phyloP scores from a whole-genome alignment of 148 eudicot species.

The Mesembryanthemum crystallinum region DNA sequence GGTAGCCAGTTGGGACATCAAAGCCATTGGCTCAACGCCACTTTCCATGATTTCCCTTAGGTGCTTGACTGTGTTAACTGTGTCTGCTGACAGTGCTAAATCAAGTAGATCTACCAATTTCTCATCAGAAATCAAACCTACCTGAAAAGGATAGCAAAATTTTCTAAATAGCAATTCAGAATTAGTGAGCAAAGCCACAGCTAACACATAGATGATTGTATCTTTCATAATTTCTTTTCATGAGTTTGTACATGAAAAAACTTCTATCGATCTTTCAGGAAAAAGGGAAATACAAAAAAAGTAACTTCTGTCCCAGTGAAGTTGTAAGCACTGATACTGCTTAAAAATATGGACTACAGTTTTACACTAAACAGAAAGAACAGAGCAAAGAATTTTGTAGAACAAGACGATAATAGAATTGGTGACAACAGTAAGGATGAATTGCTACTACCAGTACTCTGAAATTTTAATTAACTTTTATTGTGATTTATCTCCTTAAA shows the following conservation, averaged over 20 bases:
- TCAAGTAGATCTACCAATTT: conserved; percentile 91
- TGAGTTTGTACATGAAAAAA: neutral
- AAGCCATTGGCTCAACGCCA: conserved; percentile 87
- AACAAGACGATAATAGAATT: too few species aligned
- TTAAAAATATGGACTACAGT: too few species aligned
- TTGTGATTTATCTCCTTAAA: too few species aligned
- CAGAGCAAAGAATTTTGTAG: too few species aligned
- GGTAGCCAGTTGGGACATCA: conserved; percentile 97
- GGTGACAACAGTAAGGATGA: too few species aligned
- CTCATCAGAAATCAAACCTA: conserved; percentile 89
- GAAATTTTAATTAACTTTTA: too few species aligned
- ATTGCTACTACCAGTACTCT: too few species aligned
- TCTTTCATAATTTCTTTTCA: neutral
- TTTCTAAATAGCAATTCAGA: neutral
- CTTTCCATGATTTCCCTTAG: conserved; percentile 88
- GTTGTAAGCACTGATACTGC: too few species aligned
- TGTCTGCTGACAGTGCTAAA: conserved; percentile 92
- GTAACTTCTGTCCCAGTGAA: neutral
- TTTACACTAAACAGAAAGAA: too few species aligned
- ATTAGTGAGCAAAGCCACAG: neutral
- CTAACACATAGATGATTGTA: neutral
- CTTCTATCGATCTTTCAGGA: too few species aligned
- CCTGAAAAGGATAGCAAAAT: conserved; percentile 42
- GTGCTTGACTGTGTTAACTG: conserved; percentile 81
- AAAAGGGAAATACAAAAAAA: too few species aligned